These are phyloP conservation scores for Sophora flavescens DNA, from an alignment of 306 rosid genomes.

Conservation along the genomic window DNA sequence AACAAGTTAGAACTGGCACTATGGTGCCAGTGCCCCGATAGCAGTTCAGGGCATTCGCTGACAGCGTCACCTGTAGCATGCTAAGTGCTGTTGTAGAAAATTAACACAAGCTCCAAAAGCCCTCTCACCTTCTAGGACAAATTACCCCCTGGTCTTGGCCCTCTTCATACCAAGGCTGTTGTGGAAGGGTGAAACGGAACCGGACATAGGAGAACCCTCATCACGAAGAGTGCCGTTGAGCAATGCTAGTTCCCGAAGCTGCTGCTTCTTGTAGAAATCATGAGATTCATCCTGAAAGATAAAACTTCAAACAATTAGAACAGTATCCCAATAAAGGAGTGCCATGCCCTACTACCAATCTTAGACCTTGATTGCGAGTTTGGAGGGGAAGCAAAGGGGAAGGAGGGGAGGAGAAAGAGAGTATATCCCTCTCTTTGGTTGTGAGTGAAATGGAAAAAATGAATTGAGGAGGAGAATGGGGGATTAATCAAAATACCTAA, in stretches of 20 bases:
- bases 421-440: too few species aligned
- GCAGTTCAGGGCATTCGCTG: conserved; percentile 67
- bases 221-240: conserved; percentile 95
- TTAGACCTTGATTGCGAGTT: too few species aligned
- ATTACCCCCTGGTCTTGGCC: conserved; percentile 95
- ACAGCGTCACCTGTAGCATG: conserved; percentile 61
- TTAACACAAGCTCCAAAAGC: conserved; percentile 69
- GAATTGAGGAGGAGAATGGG: too few species aligned
- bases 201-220: conserved; percentile 96
- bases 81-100: conserved; percentile 62
- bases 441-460: too few species aligned
- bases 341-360: background rate
- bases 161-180: conserved; percentile 99
- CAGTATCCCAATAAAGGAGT: conserved; percentile 19
- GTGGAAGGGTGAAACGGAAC: conserved; percentile 82
- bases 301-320: conserved; percentile 36
- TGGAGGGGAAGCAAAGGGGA: too few species aligned
- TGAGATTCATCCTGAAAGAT: conserved; percentile 85
- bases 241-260: conserved; percentile 91
- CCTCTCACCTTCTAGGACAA: conserved; percentile 37
- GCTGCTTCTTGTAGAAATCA: conserved; percentile 98
- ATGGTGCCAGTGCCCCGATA: conserved; percentile 84
- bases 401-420: too few species aligned
- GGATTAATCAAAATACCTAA: too few species aligned
- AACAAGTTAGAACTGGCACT: conserved; percentile 70